Evolutionary conservation across 371 early-diverging fungal species (phyloP).

Genomic region (Mortierella polycephala): DNA sequence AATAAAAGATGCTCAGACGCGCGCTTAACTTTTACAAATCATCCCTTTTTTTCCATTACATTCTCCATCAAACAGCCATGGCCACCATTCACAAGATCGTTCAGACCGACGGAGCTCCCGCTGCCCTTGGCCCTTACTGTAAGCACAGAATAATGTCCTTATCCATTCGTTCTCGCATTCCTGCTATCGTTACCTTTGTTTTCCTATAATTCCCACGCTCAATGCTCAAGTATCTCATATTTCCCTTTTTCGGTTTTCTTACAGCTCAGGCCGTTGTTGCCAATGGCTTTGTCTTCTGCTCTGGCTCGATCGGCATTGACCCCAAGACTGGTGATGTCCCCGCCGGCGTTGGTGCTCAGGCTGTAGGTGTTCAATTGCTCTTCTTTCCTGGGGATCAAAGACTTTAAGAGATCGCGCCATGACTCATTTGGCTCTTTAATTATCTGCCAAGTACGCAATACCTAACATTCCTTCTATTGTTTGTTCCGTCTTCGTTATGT

Average conservation of each 20-base stretch:
- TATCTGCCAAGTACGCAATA: background rate
- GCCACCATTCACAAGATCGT: slow-evolving; percentile 43
- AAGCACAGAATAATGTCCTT: slow-evolving; percentile 25
- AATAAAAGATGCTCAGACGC: too few relatives aligned
- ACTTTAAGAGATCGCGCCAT: background rate
- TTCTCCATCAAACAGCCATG: slow-evolving; percentile 18
- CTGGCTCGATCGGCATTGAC: slow-evolving; percentile 80
- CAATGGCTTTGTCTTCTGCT: slow-evolving; percentile 85
- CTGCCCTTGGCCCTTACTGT: slow-evolving; percentile 89
- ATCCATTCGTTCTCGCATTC: background rate
- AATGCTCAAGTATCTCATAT: background rate
- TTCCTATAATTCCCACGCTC: slow-evolving; percentile 4
- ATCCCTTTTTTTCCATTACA: background rate
- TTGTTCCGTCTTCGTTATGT: background rate
- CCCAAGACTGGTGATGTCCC: slow-evolving; percentile 69
- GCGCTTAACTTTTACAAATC: background rate
- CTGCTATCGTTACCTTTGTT: background rate
- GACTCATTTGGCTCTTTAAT: slow-evolving; percentile 1
- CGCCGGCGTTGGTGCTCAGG: slow-evolving; percentile 73
- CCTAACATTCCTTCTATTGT: background rate
- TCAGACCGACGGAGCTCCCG: slow-evolving; percentile 69
- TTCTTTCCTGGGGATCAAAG: too few relatives aligned
- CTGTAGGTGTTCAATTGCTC: slow-evolving; percentile 50
- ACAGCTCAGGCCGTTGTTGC: slow-evolving; percentile 84
- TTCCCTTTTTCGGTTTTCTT: background rate